Evolutionary conservation across 2,329 filamentous ascomycete species (phyloP).

Genomic region (Corniculantispora saksenae): DNA sequence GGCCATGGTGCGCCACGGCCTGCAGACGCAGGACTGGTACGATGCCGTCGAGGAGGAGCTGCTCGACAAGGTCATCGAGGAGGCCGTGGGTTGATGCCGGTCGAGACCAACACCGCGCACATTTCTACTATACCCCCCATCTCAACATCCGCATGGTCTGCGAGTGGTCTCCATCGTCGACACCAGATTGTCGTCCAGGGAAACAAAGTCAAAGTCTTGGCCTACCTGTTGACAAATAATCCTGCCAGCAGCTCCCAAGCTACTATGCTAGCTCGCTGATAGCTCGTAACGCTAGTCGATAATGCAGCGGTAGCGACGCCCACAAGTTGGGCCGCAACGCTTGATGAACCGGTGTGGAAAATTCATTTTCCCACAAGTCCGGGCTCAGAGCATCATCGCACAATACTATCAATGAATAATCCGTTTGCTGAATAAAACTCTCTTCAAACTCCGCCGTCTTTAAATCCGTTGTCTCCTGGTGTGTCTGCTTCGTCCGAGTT

Average conservation of each 20-base stretch:
- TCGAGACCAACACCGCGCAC: too few relatives aligned
- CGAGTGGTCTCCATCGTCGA: neutral
- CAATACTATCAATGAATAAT: neutral
- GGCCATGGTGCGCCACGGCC: slow-evolving; percentile 16
- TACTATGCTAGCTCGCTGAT: neutral
- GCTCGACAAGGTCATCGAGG: slow-evolving; percentile 19
- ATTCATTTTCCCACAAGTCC: neutral
- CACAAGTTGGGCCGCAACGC: neutral
- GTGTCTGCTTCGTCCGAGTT: neutral
- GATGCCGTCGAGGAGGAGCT: slow-evolving; percentile 19
- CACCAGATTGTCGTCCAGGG: neutral
- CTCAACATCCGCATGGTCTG: neutral
- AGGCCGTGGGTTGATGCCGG: slow-evolving; percentile 4
- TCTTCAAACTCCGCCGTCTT: neutral
- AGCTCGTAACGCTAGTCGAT: neutral
- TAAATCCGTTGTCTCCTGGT: neutral
- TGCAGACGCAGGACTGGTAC: slow-evolving; percentile 21
- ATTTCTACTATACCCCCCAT: neutral
- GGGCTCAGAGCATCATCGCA: neutral
- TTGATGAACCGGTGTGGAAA: neutral
- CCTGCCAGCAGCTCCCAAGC: too few relatives aligned
- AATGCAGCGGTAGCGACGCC: neutral
- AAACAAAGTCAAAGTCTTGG: neutral
- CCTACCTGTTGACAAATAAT: neutral
- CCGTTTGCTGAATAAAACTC: neutral